Conservation (phyloP, 768 basidiomycete genomes). For the Austroboletus festivus region DNA sequence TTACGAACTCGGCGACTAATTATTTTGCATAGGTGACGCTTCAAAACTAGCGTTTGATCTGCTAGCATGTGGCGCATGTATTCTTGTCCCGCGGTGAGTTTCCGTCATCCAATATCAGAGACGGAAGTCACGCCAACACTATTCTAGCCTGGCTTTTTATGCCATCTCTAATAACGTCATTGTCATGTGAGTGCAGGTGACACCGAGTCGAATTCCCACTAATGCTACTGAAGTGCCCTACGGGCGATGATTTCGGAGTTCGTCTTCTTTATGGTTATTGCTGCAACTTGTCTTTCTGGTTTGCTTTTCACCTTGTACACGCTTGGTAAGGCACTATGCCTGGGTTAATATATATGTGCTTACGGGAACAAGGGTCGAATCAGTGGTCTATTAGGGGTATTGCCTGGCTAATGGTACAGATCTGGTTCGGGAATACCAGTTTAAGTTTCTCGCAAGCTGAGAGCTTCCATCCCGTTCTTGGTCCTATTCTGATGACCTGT, state of each 20-base stretch:
- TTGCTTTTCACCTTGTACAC: slow-evolving; percentile 55
- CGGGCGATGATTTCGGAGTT: slow-evolving; percentile 83
- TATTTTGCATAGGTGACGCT: slow-evolving; percentile 33
- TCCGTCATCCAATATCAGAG: background rate
- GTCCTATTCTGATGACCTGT: slow-evolving; percentile 73
- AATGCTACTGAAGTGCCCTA: slow-evolving; percentile 52
- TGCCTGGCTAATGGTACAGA: slow-evolving; percentile 82
- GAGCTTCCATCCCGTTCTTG: slow-evolving; percentile 67
- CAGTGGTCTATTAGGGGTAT: slow-evolving; percentile 45
- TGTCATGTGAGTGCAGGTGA: slow-evolving; percentile 53
- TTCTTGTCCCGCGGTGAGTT: slow-evolving; percentile 74
- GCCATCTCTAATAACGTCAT: slow-evolving; percentile 76
- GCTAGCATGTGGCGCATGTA: slow-evolving; percentile 79
- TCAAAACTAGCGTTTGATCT: slow-evolving; percentile 76
- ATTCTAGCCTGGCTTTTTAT: slow-evolving; percentile 68
- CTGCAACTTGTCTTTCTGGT: slow-evolving; percentile 79
- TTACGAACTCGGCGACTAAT: background rate
- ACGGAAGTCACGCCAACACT: background rate
- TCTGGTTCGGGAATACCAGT: slow-evolving; percentile 82
- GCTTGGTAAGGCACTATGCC: slow-evolving; percentile 35
- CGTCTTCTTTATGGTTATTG: slow-evolving; percentile 74
- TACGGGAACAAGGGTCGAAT: slow-evolving; percentile 27
- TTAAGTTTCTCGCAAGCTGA: slow-evolving; percentile 54
- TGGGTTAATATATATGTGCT: slow-evolving; percentile 21
- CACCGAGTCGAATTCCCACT: background rate